Evolutionary conservation across 495 filamentous ascomycete genomes (phyloP).

Genomic region (Cetradonia linearis): DNA sequence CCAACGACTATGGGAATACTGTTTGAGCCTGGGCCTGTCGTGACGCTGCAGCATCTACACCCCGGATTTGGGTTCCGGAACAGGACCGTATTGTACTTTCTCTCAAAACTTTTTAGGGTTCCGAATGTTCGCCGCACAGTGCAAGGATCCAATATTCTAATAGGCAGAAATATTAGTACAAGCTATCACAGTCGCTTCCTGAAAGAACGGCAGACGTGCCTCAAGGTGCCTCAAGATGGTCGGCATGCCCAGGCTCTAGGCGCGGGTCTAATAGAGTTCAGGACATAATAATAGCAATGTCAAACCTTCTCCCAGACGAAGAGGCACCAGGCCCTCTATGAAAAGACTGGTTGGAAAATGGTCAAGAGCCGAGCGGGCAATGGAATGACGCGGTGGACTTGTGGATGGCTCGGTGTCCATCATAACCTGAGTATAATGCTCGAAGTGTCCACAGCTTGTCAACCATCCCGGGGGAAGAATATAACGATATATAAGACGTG

Average conservation of each 20-base stretch:
- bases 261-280: neutral
- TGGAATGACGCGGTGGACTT: too few relatives aligned
- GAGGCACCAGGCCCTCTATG: neutral
- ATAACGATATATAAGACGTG: neutral
- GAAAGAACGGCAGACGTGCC: neutral
- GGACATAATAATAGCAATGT: neutral
- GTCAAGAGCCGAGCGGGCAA: neutral
- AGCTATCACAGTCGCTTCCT: neutral
- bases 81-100: too few relatives aligned
- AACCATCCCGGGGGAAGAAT: too few relatives aligned
- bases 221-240: neutral
- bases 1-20: neutral
- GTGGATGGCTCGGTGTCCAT: too few relatives aligned
- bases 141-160: too few relatives aligned
- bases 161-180: too few relatives aligned
- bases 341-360: neutral
- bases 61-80: too few relatives aligned
- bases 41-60: too few relatives aligned
- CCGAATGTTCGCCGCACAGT: too few relatives aligned
- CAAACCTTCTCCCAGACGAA: neutral
- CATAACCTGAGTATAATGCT: too few relatives aligned
- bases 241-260: neutral
- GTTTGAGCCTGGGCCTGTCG: neutral
- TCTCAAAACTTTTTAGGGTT: too few relatives aligned
- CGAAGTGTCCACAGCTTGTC: too few relatives aligned